Evolutionary conservation across 1,139 yeast genomes (phyloP).

Genomic region (Saccharomyces hybrid): DNA sequence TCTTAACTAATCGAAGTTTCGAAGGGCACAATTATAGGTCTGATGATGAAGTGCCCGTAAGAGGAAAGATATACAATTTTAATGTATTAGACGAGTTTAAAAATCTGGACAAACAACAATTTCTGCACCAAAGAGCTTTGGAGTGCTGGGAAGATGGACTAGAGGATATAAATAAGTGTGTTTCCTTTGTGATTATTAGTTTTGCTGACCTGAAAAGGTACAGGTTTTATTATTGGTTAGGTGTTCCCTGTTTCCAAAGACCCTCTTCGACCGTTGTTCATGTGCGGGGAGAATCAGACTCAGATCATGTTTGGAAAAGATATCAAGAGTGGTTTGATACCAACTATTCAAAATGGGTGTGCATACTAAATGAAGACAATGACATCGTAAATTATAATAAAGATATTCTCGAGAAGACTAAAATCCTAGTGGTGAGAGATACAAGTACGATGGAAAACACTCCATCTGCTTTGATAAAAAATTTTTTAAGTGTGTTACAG

Average conservation of each 20-base stretch:
- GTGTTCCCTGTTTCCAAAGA: conserved; percentile 60
- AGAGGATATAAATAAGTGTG: conserved; percentile 18
- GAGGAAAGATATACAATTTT: conserved; percentile 39
- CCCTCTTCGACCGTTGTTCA: conserved; percentile 23
- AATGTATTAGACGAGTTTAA: conserved; percentile 86
- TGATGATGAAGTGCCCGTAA: conserved; percentile 7
- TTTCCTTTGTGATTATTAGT: conserved; percentile 50
- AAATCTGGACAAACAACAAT: conserved; percentile 49
- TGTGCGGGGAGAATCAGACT: conserved; percentile 5
- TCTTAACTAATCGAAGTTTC: conserved; percentile 36
- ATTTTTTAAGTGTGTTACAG: conserved; percentile 53
- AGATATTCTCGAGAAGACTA: conserved; percentile 9
- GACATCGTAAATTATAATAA: conserved; percentile 16
- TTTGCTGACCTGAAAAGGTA: conserved; percentile 87
- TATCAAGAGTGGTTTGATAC: conserved; percentile 16
- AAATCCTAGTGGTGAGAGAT: conserved; percentile 51
- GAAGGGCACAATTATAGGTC: conserved; percentile 12
- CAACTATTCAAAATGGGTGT: conserved; percentile 26
- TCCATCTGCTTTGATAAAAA: conserved; percentile 61
- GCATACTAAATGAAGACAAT: conserved; percentile 17
- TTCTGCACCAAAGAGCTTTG: conserved; percentile 44
- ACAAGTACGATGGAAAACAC: conserved; percentile 41
- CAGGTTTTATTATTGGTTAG: conserved; percentile 83
- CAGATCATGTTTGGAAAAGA: conserved; percentile 9
- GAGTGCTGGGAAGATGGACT: conserved; percentile 22